These are phyloP conservation scores for Neurospora sp. DNA, from an alignment of 2,329 filamentous ascomycete genomes.

Conservation along the genomic window DNA sequence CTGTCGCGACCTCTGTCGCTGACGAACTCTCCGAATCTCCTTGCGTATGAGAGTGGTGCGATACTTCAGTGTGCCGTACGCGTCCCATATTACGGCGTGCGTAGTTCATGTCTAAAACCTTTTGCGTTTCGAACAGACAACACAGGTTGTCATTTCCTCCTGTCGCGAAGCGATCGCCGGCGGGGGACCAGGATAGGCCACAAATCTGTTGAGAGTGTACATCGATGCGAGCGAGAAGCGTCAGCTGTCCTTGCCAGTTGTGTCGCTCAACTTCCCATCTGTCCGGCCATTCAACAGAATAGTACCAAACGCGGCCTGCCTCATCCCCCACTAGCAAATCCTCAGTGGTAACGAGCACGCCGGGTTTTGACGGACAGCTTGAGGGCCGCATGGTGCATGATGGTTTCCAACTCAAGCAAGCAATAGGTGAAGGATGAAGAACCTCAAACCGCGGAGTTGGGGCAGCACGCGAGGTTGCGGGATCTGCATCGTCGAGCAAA, in stretches of 20 bases:
- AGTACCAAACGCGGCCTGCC: constrained; percentile 73
- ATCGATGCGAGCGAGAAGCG: constrained; percentile 63
- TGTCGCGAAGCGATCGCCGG: constrained; percentile 70
- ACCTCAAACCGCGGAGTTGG: constrained; percentile 63
- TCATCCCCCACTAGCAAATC: constrained; percentile 85
- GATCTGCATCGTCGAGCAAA: constrained; percentile 43
- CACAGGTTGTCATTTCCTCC: constrained; percentile 91
- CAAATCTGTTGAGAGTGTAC: constrained; percentile 87
- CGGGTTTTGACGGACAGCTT: constrained; percentile 35
- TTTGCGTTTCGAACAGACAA: constrained; percentile 64
- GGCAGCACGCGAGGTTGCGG: constrained; percentile 19
- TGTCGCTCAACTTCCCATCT: constrained; percentile 52
- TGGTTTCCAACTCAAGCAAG: constrained; percentile 76
- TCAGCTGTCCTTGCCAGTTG: constrained; percentile 70
- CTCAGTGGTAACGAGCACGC: constrained; percentile 55
- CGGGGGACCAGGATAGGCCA: constrained; percentile 50
- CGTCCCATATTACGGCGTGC: neutral
- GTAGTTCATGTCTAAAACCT: constrained; percentile 33
- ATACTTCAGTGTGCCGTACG: neutral
- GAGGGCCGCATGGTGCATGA: constrained; percentile 43
- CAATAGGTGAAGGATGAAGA: constrained; percentile 60
- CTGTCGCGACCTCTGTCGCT: neutral
- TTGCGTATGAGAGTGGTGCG: neutral
- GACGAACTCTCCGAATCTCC: constrained; percentile 1
- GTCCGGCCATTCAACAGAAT: constrained; percentile 76